These are phyloP conservation scores for Aschersonia sp. DNA, from an alignment of 2,329 filamentous ascomycete species.

Conservation along the genomic window DNA sequence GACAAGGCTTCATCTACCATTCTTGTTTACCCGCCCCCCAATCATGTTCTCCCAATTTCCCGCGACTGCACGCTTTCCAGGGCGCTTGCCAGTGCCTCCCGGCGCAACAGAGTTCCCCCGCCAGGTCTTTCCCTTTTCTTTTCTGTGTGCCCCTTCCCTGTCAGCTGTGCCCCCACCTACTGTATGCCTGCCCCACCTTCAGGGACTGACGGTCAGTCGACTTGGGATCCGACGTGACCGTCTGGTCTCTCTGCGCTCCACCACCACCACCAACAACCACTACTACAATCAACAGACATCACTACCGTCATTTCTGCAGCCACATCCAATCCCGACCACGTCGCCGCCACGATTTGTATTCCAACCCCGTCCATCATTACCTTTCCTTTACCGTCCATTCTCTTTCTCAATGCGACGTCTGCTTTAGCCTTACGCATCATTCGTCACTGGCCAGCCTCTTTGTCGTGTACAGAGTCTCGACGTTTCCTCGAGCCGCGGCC, in stretches of 20 bases:
- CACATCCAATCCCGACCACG: not conserved
- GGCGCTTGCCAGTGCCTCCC: not conserved
- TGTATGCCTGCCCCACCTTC: not conserved
- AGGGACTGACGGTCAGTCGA: not conserved
- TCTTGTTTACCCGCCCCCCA: not conserved
- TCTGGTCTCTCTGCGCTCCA: not conserved
- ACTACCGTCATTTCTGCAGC: slow-evolving; percentile 2
- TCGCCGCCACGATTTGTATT: not conserved
- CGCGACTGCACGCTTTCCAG: not conserved
- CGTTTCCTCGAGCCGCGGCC: not conserved
- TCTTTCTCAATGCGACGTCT: not conserved
- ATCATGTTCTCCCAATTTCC: not conserved
- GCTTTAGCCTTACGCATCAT: slow-evolving; percentile 1
- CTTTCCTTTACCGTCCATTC: not conserved
- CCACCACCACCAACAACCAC: not conserved
- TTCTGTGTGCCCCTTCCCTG: not conserved
- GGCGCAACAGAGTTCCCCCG: not conserved
- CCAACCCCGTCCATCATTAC: not conserved
- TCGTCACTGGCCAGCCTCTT: not conserved
- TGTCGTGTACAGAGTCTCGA: not conserved
- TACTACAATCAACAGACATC: not conserved
- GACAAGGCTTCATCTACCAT: not conserved
- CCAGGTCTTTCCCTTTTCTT: not conserved
- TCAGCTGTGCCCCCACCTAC: not conserved
- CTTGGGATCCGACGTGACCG: not conserved